Evolutionary conservation across 441 rosid species (phyloP), one percentile per base, ranked within the genome.

Genomic region (Populus trichocarpa): DNA sequence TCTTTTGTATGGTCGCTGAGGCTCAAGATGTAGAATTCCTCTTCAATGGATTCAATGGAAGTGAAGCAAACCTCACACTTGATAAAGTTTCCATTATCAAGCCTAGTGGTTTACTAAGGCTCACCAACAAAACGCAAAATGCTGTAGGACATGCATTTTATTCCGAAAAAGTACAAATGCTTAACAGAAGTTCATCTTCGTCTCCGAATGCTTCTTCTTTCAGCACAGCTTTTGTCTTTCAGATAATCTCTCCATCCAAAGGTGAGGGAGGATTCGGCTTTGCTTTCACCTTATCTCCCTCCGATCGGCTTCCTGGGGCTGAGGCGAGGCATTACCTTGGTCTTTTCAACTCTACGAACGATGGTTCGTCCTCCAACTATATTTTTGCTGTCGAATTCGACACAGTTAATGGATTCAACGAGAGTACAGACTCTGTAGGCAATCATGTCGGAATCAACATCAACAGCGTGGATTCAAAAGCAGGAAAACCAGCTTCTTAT

Each of bases 381-480:
- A 81, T 93, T 50, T 82, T 93, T 46, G 86, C 93, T 0, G 90
- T 93, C 11, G 95, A 93, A 57, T 93, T 93, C 61, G 97, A 91
- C 75, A 91, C 92, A 1, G 88, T 89, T 2, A 91, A 79, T 18
- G 97, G 97, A 26, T 83, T 84, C 77, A 74, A 80, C 0, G 86
- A 79, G 1, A 20, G 0, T 16, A 1, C 6, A 0, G 88, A 87
- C 67, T 13, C 72, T 3, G 69, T 23, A 30, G 96, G 97, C 26
- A 90, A 87, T 78, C 90, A 91, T 77, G 83, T 93, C 6, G 96
- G 89, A 20, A 72, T 91, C 61, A 84, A 89, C 70, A 69, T 86
- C 75, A 91, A 93, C 66, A 77, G 81, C 35, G 69, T 90, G 83
- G 1, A 26, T 0, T 88, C 96, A 0, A 8, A 0, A 0, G 2